Base-by-base conservation (phyloP, 2,329 filamentous ascomycete genomes). In the Pleomassaria siparia region DNA sequence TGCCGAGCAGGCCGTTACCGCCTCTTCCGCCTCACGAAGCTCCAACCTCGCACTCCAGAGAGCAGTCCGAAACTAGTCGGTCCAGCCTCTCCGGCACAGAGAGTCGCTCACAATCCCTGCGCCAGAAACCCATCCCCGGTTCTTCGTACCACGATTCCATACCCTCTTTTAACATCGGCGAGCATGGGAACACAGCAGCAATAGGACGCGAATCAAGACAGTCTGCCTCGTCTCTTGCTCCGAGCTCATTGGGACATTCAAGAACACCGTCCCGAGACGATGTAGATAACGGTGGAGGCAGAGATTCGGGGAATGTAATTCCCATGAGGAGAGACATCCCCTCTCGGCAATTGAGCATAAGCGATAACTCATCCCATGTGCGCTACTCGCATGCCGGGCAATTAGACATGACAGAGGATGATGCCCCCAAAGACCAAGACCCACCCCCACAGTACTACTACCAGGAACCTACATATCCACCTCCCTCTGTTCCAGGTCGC, bases 181-280 rank as follows among this genome's bases (percentile, higher is more conserved):
- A 66, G 21, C 66, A 68, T 46, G 51, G 61, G 40, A 60, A 66
- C 37, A 56, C 59, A 29, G 53, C 54, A 42, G 59, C 58, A 18
- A 58, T 60, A 25, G 62, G 63, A 6, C 63, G 64, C 22, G 59
- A 69, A 10, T 69, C 65, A 28, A 58, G 61, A 47, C 62, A 69
- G 49, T 72, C 66, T 5, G 62, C 52, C 10, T 67, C 66, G 24
- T 70, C 68, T 30, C 49, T 66, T 16, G 53, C 54, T 28, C 54
- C 60, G 11, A 71, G 64, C 48, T 68, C 65, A 10, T 49, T 50
- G 20, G 61, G 62, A 3, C 68, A 71, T 51, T 71, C 69, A 21
- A 63, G 65, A 51, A 65, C 63, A 33, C 55, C 60, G 1, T 72
- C 69, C 3, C 51, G 67, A 47, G 69, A 72, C 25, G 66, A 62